Percentiles rank a stretch among this genome's conserved stretches.
These are phyloP conservation scores for Anastatica hierochuntica DNA, from an alignment of 345 rosid genomes.

Conservation along the genomic window DNA sequence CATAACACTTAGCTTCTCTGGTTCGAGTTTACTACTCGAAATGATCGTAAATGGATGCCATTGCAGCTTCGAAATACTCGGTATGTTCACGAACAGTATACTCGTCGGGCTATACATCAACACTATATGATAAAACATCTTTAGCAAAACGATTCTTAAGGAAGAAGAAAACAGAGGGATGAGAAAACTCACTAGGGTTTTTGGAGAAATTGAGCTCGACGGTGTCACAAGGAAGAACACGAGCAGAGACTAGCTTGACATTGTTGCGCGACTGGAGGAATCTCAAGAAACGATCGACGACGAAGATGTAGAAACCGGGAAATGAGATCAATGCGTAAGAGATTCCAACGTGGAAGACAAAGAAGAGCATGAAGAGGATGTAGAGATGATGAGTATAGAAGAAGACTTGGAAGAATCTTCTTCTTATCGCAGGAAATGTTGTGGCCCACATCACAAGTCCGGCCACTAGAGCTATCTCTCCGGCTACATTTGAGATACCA, in stretches of 20 bases:
- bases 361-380: constrained; percentile 56
- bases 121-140: constrained; percentile 28
- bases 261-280: constrained; percentile 50
- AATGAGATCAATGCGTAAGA: constrained; percentile 40
- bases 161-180: too few relatives aligned
- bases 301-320: constrained; percentile 73
- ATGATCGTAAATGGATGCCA: constrained; percentile 85
- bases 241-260: constrained; percentile 45
- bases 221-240: constrained; percentile 48
- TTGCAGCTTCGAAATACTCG: constrained; percentile 64
- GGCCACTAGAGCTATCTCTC: constrained; percentile 46
- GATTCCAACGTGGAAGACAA: constrained; percentile 50
- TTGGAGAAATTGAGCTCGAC: constrained; percentile 67
- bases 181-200: constrained; percentile 33
- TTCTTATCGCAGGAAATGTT: constrained; percentile 39
- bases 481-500: constrained; percentile 44
- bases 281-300: constrained; percentile 63
- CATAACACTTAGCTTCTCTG: constrained; percentile 48
- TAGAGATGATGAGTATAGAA: constrained; percentile 71
- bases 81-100: constrained; percentile 58
- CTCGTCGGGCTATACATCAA: constrained; percentile 61
- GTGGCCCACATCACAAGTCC: constrained; percentile 64
- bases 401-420: constrained; percentile 62
- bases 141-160: not conserved
- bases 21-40: constrained; percentile 50